These are phyloP conservation scores for Infundibulicybe gibba DNA, from an alignment of 768 basidiomycete genomes.

Conservation along the genomic window DNA sequence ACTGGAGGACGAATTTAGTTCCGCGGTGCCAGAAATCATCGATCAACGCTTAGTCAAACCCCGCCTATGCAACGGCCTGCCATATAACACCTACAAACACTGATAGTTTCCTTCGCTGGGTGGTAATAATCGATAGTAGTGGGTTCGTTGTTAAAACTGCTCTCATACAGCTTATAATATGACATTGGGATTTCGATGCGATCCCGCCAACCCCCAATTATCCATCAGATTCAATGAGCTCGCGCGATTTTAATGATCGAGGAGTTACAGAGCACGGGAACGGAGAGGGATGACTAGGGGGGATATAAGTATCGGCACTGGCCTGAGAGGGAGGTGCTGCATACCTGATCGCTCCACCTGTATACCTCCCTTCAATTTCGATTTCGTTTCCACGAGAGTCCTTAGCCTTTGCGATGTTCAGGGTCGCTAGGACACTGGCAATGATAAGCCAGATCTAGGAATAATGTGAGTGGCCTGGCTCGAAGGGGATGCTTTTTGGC, in stretches of 20 bases:
- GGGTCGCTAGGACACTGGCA: neutral
- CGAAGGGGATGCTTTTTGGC: neutral
- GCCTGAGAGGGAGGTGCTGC: neutral
- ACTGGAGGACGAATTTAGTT: no score
- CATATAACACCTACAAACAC: no score
- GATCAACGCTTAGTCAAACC: no score
- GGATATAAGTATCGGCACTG: neutral
- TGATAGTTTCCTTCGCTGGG: no score
- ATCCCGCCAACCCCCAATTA: no score
- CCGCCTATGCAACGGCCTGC: no score
- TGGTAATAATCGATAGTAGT: no score
- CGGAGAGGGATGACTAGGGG: neutral
- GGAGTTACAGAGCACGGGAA: neutral
- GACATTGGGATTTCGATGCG: no score
- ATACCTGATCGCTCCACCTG: neutral
- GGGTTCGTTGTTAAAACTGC: no score
- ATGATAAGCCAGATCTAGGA: neutral
- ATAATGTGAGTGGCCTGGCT: neutral
- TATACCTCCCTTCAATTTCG: neutral
- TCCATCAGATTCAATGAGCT: neutral
- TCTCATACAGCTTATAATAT: no score
- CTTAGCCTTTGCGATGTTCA: neutral
- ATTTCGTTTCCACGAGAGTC: neutral
- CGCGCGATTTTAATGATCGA: neutral
- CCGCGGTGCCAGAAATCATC: no score